These are phyloP conservation scores for Aspergillus nidulans DNA, from an alignment of 495 filamentous ascomycete species.

Conservation along the genomic window DNA sequence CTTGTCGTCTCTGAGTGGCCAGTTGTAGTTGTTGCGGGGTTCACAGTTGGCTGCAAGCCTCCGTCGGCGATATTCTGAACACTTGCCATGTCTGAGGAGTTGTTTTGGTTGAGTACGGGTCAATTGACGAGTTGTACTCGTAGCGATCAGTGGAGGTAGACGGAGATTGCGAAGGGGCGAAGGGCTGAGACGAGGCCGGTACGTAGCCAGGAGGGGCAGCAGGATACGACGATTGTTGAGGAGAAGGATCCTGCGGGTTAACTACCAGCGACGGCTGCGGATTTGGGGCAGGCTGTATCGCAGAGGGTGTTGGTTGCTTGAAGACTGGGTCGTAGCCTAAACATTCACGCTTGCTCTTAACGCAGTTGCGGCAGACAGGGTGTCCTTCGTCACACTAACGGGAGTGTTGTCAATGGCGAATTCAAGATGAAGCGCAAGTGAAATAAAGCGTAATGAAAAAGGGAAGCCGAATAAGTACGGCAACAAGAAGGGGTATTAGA, in stretches of 20 bases:
- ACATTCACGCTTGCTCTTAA: conserved; percentile 97
- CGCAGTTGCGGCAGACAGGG: conserved; percentile 92
- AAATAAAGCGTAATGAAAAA: conserved; percentile 13
- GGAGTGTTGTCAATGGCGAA: not conserved
- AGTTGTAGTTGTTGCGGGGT: conserved; percentile 24
- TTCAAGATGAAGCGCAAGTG: conserved; percentile 3
- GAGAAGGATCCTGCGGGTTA: conserved; percentile 40
- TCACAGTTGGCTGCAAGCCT: conserved; percentile 26
- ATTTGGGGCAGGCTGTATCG: conserved; percentile 72
- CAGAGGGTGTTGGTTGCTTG: conserved; percentile 73
- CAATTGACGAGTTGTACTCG: conserved; percentile 61
- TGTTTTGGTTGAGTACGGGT: conserved; percentile 59
- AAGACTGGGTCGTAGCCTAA: conserved; percentile 98
- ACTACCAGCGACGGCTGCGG: conserved; percentile 45
- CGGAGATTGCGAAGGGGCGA: conserved; percentile 50
- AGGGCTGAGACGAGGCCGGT: conserved; percentile 57
- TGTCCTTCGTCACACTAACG: conserved; percentile 94
- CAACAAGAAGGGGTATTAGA: conserved; percentile 15
- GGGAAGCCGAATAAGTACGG: conserved; percentile 15
- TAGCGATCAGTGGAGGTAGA: conserved; percentile 42
- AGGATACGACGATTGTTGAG: conserved; percentile 35
- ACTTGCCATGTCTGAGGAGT: conserved; percentile 28
- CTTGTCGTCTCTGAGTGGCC: conserved; percentile 25
- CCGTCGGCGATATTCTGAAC: conserved; percentile 34
- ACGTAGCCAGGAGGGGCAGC: conserved; percentile 54